phyloP scores from a whole-genome alignment of 2,329 filamentous ascomycete species.

The Apiospora aurea region DNA sequence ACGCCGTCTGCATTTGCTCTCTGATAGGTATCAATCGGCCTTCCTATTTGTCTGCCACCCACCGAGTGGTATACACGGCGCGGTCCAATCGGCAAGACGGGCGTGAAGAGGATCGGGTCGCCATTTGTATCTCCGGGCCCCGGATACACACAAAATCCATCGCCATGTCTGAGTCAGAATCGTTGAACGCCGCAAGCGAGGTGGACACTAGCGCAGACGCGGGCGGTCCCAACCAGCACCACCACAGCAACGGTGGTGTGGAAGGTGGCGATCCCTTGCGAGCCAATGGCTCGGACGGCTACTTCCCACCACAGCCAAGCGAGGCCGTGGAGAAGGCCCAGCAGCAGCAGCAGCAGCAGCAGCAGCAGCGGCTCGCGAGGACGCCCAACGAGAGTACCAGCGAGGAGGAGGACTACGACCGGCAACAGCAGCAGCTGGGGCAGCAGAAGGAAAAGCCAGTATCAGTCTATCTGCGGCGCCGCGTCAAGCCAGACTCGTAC shows the following conservation, averaged over 20 bases:
- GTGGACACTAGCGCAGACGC: slow-evolving; percentile 13
- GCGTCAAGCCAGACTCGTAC: slow-evolving; percentile 30
- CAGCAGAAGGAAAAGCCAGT: slow-evolving; percentile 23
- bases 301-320: not conserved
- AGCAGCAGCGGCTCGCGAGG: not conserved
- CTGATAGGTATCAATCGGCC: not conserved
- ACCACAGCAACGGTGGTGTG: not conserved
- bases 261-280: not conserved
- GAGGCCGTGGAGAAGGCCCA: slow-evolving; percentile 10
- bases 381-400: slow-evolving; percentile 46
- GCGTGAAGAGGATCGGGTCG: not conserved
- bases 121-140: not conserved
- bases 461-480: slow-evolving; percentile 34
- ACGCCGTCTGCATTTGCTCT: not conserved
- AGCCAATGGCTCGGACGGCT: not conserved
- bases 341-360: not conserved
- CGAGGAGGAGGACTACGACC: slow-evolving; percentile 54
- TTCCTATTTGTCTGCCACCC: not conserved
- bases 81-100: not conserved
- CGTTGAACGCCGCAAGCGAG: not conserved
- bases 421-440: slow-evolving; percentile 33
- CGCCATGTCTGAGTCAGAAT: not conserved
- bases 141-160: not conserved
- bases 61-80: not conserved
- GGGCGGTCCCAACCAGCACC: not conserved